Base-by-base conservation (phyloP, 2,329 filamentous ascomycete genomes). In the Scleromitrula shiraiana region DNA sequence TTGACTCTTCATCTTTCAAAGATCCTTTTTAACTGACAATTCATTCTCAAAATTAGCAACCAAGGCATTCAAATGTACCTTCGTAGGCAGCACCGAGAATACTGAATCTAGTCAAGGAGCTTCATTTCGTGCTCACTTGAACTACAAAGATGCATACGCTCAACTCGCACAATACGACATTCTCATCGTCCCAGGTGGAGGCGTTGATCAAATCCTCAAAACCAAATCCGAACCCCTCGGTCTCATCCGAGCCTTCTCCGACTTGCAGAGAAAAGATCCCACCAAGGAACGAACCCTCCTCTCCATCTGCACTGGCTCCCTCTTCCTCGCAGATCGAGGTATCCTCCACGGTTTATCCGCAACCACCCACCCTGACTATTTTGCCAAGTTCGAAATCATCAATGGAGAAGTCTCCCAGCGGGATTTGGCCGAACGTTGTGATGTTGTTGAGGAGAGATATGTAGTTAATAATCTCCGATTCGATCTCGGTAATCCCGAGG, bases 391-490 rank as follows among this genome's bases (percentile, higher is more conserved):
- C 62, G 88, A 93, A 73, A 89, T 82, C 59, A 69, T 89, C 57
- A 89, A 85, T 73, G 85, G 84, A 65, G 81, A 87, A 55, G 79
- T 81, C 40, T 78, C 84, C 38, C 78, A 79, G 50, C 75, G 80
- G 54, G 80, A 86, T 65, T 72, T 85, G 56, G 77, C 80, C 49
- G 83, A 89, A 70, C 82, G 85, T 62, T 88, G 85, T 59, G 86
- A 93, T 62, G 84, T 93, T 54, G 77, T 91, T 62, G 86, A 93
- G 62, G 83, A 87, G 55, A 78, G 87, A 62, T 94, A 93, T 64
- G 87, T 94, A 17, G 88, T 94, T 65, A 94, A 94, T 75, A 93
- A 94, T 69, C 82, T 89, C 51, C 84, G 88, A 58, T 94, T 91
- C 66, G 87, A 93, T 59, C 73, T 93, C 36, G 76, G 75, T 38